A percentile compares a stretch with the other conserved stretches of the same genome.
Evolutionary conservation across 1,284 basidiomycete genomes (phyloP).

Genomic region (Cryptococcus hybrid): DNA sequence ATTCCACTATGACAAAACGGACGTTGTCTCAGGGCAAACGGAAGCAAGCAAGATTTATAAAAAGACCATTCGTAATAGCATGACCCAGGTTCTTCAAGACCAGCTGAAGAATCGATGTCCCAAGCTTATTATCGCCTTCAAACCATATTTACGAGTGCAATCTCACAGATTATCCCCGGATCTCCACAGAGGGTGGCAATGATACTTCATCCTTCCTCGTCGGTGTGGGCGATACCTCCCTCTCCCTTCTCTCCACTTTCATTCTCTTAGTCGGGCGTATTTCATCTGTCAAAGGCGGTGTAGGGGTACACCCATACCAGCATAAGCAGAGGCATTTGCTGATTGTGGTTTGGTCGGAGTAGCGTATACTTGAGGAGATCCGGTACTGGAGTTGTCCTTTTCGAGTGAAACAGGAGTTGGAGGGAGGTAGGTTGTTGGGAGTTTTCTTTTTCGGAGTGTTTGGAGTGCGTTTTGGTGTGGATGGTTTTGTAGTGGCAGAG

Average conservation of each 20-base stretch:
- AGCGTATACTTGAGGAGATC: background rate
- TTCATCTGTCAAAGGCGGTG: background rate
- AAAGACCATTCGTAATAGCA: no score
- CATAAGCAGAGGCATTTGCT: background rate
- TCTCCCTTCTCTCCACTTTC: background rate
- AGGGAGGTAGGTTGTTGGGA: background rate
- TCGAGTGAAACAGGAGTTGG: conserved; percentile 11
- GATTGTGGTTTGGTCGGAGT: background rate
- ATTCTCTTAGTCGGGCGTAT: background rate
- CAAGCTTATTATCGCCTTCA: no score
- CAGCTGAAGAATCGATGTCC: no score
- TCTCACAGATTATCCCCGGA: no score
- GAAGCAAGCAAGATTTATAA: no score
- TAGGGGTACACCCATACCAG: background rate
- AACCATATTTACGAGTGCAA: no score
- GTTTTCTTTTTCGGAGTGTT: conserved; percentile 1
- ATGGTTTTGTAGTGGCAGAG: background rate
- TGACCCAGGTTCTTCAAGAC: no score
- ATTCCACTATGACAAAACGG: no score
- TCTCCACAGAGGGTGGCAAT: no score
- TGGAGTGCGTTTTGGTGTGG: background rate
- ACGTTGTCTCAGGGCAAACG: no score
- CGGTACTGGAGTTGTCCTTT: background rate
- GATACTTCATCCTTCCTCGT: background rate
- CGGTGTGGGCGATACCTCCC: background rate